Evolutionary conservation across 2,329 filamentous ascomycete genomes (phyloP), one percentile per base, ranked within the genome.

Genomic region (Tolypocladium sp.): DNA sequence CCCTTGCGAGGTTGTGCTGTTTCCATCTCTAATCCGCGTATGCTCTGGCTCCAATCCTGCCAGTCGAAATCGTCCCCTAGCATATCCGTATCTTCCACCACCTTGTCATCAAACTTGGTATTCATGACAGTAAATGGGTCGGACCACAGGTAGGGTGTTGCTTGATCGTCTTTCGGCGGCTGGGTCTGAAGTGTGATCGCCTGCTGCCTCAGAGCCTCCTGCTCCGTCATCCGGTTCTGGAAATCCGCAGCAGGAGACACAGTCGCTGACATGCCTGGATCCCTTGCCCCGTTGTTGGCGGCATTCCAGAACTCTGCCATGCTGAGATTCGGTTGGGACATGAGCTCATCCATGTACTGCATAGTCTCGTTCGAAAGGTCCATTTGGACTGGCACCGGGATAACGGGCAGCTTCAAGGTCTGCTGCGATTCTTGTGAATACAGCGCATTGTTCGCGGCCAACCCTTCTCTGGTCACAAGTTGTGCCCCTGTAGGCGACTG

Each of bases 41-140:
- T 71, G 62, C 66, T 76, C 58, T 77, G 73, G 59, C 75, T 76
- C 76, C 78, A 81, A 58, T 75, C 74, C 55, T 79, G 75, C 79
- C 79, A 81, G 62, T 80, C 74, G 60, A 80, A 80, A 8, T 75
- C 72, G 3, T 73, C 70, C 2, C 77, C 76, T 60, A 74, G 64
- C 66, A 76, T 73, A 41, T 76, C 76, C 51, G 71, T 64, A 30
- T 76, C 71, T 55, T 74, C 73, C 8, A 62, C 49, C 4, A 65
- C 61, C 33, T 63, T 57, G 22, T 67, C 66, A 38, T 70, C 69
- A 37, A 70, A 68, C 40, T 63, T 67, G 17, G 65, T 61, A 52
- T 71, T 70, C 57, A 67, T 64, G 3, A 64, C 60, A 20, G 69
- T 66, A 56, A 72, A 74, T 3, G 66, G 63, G 27, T 72, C 69